Evolutionary conservation across 495 filamentous ascomycete species (phyloP), one percentile per base, ranked within the genome.

Genomic region (Lepidopterella palustris): DNA sequence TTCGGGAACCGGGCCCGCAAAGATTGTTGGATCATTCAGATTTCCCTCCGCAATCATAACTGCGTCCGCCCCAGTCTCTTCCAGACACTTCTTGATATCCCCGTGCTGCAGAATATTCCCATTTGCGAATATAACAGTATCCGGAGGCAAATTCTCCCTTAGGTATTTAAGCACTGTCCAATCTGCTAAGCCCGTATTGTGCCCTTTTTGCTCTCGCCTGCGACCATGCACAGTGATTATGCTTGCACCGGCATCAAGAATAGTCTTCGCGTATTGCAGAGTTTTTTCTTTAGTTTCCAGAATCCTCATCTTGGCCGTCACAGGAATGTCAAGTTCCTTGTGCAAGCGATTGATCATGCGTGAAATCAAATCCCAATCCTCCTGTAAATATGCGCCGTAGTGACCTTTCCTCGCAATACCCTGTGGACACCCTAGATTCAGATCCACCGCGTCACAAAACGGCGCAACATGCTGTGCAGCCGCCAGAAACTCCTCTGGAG

Each of bases 391-490:
- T 9, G 91, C 85, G 8, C 93, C 93, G 68, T 99, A 99, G 67
- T 88, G 85, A 4, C 93, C 93, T 66, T 84, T 88, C 64, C 80
- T 80, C 29, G 93, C 93, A 57, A 99, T 99, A 1, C 92, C 91
- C 68, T 99, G 93, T 1, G 93, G 93, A 76, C 93, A 99, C n/a
- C 93, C 93, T 0, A 99, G 80, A 70, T 99, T 99, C 62, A 99
- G 76, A 71, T 99, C 95, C 8, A 99, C 88, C 2, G 92, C 93
- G 68, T 99, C 93, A 70, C 91, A 96, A 74, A 88, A 87, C 0
- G 88, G 87, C 2, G 84, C 81, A 0, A 89, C 90, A 52, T 87
- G 77, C 23, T 80, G 77, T 2, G 92, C 92, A 1, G 92, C 91
- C 32, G 78, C 75, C 15, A 96, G 76, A 4, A 97, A 78, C 50